Base-by-base conservation (phyloP, 805 yeast species). In the Monosporozyma yasuniensis region DNA sequence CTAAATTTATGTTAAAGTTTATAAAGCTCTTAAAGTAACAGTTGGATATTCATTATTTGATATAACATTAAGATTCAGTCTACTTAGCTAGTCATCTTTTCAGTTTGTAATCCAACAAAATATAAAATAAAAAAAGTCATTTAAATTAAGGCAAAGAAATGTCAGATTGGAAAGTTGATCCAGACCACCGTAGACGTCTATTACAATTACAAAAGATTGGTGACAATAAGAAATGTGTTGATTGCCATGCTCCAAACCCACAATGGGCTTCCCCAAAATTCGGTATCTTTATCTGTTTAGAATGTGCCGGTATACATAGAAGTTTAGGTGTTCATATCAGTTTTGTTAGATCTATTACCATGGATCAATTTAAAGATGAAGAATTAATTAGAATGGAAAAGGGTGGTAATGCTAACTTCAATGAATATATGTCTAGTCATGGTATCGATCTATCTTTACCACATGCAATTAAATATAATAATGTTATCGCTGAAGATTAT, bases 241-340 rank as follows among this genome's bases (percentile, higher is more conserved):
- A 93, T 67, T 93, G 99, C 69, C 76, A 73, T 37, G 95, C 97
- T 1, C 96, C 96, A 52, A 91, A 90, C 65, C 99, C 99, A 9
- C 99, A 93, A 68, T 93, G 99, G 99, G 97, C 98, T 1, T 88
- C 96, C 12, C 98, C 98, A 35, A 93, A 93, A 68, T 89, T 91
- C 70, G 99, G 99, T 52, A 86, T 93, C 53, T 93, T 90, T 69
- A 91, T 93, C 63, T 93, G 99, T 69, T 77, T 93, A 39, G 99
- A 93, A 66, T 93, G 99, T 73, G 99, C 99, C 18, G 99, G 99
- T 44, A 74, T 84, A 50, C 99, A 93, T 67, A 78, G 96, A 67
- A 95, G 98, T 11, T 73, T 93, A 45, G 99, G 99, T 38, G 99
- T 93, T 42, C 99, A 93, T 66, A 82, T 93, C 51, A 90, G 97